phyloP scores from a whole-genome alignment of 208 protist species.

The Porcisia hertigi region DNA sequence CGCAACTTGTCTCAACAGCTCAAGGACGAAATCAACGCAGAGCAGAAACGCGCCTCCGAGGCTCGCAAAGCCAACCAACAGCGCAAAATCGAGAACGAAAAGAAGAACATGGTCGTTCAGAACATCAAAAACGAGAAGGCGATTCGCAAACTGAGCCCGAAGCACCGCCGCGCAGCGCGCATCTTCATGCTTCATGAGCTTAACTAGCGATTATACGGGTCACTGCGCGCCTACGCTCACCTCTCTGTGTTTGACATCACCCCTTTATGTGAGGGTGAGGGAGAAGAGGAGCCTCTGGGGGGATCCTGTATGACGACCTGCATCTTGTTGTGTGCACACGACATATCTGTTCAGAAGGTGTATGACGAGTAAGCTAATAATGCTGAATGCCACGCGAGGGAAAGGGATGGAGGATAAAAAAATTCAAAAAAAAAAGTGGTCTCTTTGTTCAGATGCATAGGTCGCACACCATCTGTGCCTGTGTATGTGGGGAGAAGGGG shows the following conservation, averaged over 20 bases:
- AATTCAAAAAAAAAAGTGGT: not conserved
- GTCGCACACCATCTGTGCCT: no score
- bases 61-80: constrained; percentile 81
- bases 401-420: not conserved
- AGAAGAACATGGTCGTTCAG: constrained; percentile 92
- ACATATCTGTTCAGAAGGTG: not conserved
- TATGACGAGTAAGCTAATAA: constrained; percentile 5
- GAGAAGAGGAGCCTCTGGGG: no score
- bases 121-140: constrained; percentile 91
- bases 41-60: constrained; percentile 74
- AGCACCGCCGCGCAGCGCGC: constrained; percentile 82
- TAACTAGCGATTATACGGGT: constrained; percentile 22
- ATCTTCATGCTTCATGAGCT: constrained; percentile 92
- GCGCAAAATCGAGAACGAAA: constrained; percentile 85
- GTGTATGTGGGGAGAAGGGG: no score
- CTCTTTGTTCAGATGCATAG: not conserved
- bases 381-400: not conserved
- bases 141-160: constrained; percentile 88
- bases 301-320: not conserved
- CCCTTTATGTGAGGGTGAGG: not conserved
- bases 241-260: not conserved
- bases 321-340: not conserved
- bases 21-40: constrained; percentile 82
- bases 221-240: not conserved
- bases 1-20: constrained; percentile 68